Percentiles rank a stretch among this genome's conserved stretches.
Evolutionary conservation across 345 rosid species (phyloP).

Genomic region (Draba incana): DNA sequence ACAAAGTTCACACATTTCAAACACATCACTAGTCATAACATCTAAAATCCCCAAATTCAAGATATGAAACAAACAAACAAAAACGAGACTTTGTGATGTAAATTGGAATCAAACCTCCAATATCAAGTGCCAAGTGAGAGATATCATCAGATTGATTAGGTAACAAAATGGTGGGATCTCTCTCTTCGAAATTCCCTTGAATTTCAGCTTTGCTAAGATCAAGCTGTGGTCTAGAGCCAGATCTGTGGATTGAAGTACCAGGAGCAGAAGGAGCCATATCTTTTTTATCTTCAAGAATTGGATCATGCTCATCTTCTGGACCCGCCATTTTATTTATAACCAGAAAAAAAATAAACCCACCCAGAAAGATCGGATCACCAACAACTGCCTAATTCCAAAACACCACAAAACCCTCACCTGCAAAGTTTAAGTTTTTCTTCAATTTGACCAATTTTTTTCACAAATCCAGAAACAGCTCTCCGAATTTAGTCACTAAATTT

Average conservation of each 20-base stretch:
- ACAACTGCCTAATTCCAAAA: constrained; percentile 24
- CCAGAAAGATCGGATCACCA: constrained; percentile 45
- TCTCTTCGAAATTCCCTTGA: constrained; percentile 89
- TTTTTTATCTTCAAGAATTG: constrained; percentile 50
- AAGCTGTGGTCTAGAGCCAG: constrained; percentile 92
- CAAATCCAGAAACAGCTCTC: not conserved
- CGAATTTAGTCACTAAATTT: not conserved
- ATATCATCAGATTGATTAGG: constrained; percentile 99
- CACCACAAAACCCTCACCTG: constrained; percentile 28
- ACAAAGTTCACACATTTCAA: constrained; percentile 14
- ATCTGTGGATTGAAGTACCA: constrained; percentile 75
- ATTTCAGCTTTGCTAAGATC: constrained; percentile 98
- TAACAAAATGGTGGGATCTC: constrained; percentile 88
- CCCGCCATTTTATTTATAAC: constrained; percentile 27
- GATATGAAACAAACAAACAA: not conserved
- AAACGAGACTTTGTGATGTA: not conserved
- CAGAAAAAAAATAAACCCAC: not conserved
- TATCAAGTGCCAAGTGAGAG: constrained; percentile 93
- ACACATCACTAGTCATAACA: not conserved
- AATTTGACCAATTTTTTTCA: not conserved
- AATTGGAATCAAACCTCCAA: constrained; percentile 65
- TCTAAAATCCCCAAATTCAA: not conserved
- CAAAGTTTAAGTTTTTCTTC: constrained; percentile 4
- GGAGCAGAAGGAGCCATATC: constrained; percentile 64
- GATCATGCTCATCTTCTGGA: constrained; percentile 42